Percentiles rank a stretch among this genome's conserved stretches.
Conservation (phyloP, 805 yeast genomes). For the Metahyphopichia silvanorum region DNA sequence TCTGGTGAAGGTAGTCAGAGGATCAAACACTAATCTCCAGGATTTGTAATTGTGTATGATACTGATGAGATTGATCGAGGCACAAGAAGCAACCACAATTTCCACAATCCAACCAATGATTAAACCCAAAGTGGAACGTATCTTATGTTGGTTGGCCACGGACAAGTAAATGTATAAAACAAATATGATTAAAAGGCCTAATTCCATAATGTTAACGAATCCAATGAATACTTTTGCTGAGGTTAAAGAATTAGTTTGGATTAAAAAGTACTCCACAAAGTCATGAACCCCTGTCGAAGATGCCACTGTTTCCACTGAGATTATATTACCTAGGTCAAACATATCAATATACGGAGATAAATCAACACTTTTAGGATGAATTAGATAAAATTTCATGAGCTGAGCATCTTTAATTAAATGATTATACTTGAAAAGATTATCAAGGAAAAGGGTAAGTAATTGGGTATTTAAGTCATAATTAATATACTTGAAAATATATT, state of each 20-base stretch:
- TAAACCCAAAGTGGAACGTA: constrained; percentile 33
- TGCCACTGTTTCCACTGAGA: not conserved
- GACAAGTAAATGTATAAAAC: constrained; percentile 22
- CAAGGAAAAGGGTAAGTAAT: constrained; percentile 22
- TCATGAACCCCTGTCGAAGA: not conserved
- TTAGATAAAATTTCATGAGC: constrained; percentile 17
- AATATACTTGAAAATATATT: constrained; percentile 15
- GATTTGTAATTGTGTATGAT: constrained; percentile 10
- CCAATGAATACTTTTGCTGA: constrained; percentile 4
- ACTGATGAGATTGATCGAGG: constrained; percentile 23
- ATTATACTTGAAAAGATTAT: constrained; percentile 20
- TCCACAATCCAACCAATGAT: constrained; percentile 34
- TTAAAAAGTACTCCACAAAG: constrained; percentile 1
- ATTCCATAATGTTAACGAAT: constrained; percentile 2
- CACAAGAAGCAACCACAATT: constrained; percentile 20
- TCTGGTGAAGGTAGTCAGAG: constrained; percentile 20
- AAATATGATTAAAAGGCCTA: constrained; percentile 9
- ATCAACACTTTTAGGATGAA: constrained; percentile 9
- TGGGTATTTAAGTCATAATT: constrained; percentile 22
- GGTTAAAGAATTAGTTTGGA: constrained; percentile 1
- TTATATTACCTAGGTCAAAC: not conserved
- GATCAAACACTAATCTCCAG: constrained; percentile 27
- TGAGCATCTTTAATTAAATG: constrained; percentile 27
- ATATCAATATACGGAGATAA: not conserved
- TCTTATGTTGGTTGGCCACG: constrained; percentile 30